Conservation (phyloP, 2,329 filamentous ascomycete species). For the Pseudogymnoascus pannorum region DNA sequence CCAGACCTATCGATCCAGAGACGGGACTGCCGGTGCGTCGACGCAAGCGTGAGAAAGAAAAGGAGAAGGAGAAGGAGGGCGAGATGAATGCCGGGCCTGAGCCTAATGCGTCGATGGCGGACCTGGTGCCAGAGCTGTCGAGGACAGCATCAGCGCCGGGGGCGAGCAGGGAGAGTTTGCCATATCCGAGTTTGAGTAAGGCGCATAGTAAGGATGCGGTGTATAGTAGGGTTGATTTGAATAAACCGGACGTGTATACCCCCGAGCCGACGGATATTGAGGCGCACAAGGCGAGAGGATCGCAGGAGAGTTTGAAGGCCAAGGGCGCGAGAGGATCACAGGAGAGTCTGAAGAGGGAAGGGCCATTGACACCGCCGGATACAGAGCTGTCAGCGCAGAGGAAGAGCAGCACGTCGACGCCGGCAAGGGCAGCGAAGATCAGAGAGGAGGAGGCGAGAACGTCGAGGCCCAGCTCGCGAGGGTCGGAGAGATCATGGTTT, state of each 20-base stretch:
- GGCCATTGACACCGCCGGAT: constrained; percentile 57
- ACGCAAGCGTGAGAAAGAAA: constrained; percentile 15
- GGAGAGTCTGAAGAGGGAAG: constrained; percentile 35
- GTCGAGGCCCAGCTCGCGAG: constrained; percentile 37
- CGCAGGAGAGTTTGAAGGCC: constrained; percentile 38
- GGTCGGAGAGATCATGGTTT: constrained; percentile 37
- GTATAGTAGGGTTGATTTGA: constrained; percentile 38
- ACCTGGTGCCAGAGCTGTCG: constrained; percentile 42
- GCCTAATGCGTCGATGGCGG: constrained; percentile 32
- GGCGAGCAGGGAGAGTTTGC: constrained; percentile 36
- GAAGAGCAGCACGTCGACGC: constrained; percentile 23
- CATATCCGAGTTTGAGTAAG: constrained; percentile 82
- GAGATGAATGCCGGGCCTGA: constrained; percentile 13
- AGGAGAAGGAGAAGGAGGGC: constrained; percentile 12
- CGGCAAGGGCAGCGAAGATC: constrained; percentile 30
- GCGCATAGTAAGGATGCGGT: constrained; percentile 85
- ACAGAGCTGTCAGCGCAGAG: constrained; percentile 47
- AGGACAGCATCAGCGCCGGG: constrained; percentile 28
- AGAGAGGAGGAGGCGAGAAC: constrained; percentile 32
- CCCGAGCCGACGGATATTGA: constrained; percentile 67
- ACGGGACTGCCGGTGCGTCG: constrained; percentile 24
- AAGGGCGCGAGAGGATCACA: constrained; percentile 30
- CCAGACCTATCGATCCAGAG: constrained; percentile 26
- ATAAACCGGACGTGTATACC: constrained; percentile 42
- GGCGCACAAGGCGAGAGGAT: constrained; percentile 38